Conservation (phyloP, 1,284 basidiomycete genomes). For the Pholiota adiposa region DNA sequence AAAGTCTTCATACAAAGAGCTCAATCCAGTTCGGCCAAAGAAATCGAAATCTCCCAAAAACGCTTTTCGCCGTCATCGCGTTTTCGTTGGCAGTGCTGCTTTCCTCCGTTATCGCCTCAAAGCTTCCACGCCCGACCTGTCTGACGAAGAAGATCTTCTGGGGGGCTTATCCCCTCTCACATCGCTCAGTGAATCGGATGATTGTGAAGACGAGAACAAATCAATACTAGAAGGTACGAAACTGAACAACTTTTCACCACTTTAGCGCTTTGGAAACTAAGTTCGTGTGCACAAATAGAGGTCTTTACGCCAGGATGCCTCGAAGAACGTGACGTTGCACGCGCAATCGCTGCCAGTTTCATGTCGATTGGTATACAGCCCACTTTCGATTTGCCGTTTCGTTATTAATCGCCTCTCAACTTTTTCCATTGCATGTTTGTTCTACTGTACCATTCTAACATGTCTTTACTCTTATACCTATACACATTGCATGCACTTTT, state of each 20-base stretch:
- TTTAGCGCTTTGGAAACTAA: not conserved
- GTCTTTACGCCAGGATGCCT: conserved; percentile 8
- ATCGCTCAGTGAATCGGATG: conserved; percentile 15
- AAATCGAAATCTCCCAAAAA: not conserved
- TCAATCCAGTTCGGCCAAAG: conserved; percentile 11
- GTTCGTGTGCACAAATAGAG: not conserved
- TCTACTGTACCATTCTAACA: not conserved
- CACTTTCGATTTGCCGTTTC: not conserved
- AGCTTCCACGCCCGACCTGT: not conserved
- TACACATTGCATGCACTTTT: not conserved
- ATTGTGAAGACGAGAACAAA: not conserved
- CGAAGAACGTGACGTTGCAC: conserved; percentile 8
- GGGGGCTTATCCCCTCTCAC: conserved; percentile 19
- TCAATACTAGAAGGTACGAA: conserved; percentile 9
- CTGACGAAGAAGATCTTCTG: conserved; percentile 5
- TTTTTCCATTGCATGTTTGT: not conserved
- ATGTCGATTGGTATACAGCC: not conserved
- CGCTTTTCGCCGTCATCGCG: not conserved
- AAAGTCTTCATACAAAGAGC: conserved; percentile 16
- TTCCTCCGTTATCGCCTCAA: conserved; percentile 6
- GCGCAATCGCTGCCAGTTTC: conserved; percentile 8
- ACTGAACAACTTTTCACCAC: not conserved
- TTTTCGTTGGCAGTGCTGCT: conserved; percentile 5
- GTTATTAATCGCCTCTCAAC: not conserved
- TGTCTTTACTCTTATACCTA: not conserved